These are phyloP conservation scores for Leishmania guyanensis DNA, from an alignment of 208 protist genomes.

Conservation along the genomic window DNA sequence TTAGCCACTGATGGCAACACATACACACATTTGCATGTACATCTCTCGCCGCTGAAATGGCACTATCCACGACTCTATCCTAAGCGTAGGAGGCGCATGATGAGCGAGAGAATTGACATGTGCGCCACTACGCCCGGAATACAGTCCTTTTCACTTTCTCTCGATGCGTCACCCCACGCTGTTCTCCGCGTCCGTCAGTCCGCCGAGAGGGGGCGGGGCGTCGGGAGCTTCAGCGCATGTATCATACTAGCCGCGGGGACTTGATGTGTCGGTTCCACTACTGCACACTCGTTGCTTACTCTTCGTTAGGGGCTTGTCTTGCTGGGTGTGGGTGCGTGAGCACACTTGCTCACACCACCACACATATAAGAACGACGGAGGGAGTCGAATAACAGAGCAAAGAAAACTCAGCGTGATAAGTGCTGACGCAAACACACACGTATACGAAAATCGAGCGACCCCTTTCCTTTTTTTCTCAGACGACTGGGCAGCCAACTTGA, in stretches of 20 bases:
- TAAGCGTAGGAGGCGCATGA: not conserved
- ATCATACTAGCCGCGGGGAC: not conserved
- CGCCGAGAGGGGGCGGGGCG: not conserved
- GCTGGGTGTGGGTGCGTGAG: not conserved
- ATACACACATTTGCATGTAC: not conserved
- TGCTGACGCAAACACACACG: not conserved
- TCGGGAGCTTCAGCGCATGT: not conserved
- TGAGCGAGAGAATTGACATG: not conserved
- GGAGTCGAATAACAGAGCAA: no score
- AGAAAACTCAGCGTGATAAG: not conserved
- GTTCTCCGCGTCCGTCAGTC: not conserved
- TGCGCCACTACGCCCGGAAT: not conserved
- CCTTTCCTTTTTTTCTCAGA: not conserved
- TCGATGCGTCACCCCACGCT: not conserved
- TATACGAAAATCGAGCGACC: not conserved
- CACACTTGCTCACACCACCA: not conserved
- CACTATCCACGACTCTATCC: not conserved
- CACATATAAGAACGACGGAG: not conserved
- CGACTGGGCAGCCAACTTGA: slow-evolving; percentile 5
- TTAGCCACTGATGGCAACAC: not conserved
- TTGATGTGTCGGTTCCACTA: not conserved
- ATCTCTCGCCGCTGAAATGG: not conserved
- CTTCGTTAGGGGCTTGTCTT: not conserved
- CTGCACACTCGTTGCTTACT: no score
- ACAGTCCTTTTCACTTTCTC: not conserved